Evolutionary conservation across 805 yeast genomes (phyloP).

Genomic region (Yarrowia osloensis): DNA sequence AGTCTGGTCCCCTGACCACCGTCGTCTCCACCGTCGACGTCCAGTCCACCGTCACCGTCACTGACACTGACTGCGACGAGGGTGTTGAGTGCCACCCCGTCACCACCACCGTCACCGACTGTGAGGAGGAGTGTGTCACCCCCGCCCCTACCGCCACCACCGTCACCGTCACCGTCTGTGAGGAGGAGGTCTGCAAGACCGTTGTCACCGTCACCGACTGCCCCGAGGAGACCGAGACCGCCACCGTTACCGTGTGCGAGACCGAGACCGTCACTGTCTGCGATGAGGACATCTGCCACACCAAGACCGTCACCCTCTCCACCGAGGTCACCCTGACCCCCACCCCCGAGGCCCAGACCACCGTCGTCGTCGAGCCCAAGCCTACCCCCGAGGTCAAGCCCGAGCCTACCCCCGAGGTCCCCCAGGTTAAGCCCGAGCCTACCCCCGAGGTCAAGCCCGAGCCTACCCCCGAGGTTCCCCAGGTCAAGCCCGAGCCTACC

Average conservation of each 20-base stretch:
- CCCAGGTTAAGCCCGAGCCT: constrained; percentile 15
- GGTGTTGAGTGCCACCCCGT: constrained; percentile 26
- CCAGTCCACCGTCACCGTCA: constrained; percentile 17
- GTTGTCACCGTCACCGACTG: constrained; percentile 30
- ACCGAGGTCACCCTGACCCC: constrained; percentile 27
- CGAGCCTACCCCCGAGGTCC: constrained; percentile 14
- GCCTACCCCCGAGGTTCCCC: constrained; percentile 14
- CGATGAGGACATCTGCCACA: constrained; percentile 18
- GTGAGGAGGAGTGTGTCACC: constrained; percentile 11
- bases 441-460: constrained; percentile 14
- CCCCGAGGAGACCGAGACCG: constrained; percentile 22
- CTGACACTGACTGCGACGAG: constrained; percentile 18
- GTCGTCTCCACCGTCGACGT: constrained; percentile 25
- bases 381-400: not conserved
- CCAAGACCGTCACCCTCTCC: constrained; percentile 29
- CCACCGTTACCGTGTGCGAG: constrained; percentile 28
- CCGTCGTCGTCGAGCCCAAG: not conserved
- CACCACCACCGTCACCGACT: constrained; percentile 20
- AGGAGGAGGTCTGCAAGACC: constrained; percentile 28
- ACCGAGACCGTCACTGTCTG: constrained; percentile 30
- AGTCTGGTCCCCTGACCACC: constrained; percentile 18
- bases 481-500: not conserved
- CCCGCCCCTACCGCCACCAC: constrained; percentile 25
- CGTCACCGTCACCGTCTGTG: constrained; percentile 26
- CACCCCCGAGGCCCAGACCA: constrained; percentile 6